Base-by-base conservation (phyloP, 2,329 filamentous ascomycete species). In the Simplicillium aogashimaense region DNA sequence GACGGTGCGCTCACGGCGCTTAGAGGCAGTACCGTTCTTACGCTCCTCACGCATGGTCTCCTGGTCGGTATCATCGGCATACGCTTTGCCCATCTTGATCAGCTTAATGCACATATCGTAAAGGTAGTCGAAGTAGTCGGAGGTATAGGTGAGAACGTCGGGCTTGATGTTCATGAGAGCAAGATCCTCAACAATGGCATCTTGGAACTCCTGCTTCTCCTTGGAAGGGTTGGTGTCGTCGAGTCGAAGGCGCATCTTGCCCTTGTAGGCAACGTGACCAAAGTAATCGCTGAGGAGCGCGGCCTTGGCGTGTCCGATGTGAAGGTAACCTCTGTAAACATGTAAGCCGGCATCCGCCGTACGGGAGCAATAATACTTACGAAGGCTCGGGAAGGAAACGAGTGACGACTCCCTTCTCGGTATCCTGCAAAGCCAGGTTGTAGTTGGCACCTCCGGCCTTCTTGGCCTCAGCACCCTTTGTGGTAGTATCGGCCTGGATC, bases 211-310 rank as follows among this genome's bases (percentile, higher is more conserved):
- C 59, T 90, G 81, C 69, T 94, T 95, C 72, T 98, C 92, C 62
- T 97, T 97, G 44, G 84, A 81, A 7, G 92, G 92, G 65, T 98
- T 98, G 42, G 92, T 98, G 57, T 98, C 92, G 58, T 98, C 92
- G 56, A 98, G 92, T 44, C 92, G 85, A 37, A 97, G 77, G 44
- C 94, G 80, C 52, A 98, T 72, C 53, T 83, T 94, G 54, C 92
- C 92, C 45, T 90, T 81, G 70, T 94, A 94, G 52, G 87, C 85
- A 59, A 88, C 83, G 62, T 95, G 88, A 35, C 88, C 90, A 53
- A 97, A 97, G 72, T 94, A 97, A 61, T 97, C 89, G 67, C 92
- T 95, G 42, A 97, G 78, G 41, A 94, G 73, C 6, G 88, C 88
- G 25, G 88, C 88, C 67, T 97, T 97, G 51, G 88, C 87, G 67